A percentile compares a stretch with the other conserved stretches of the same genome.
phyloP scores from a whole-genome alignment of 2,329 filamentous ascomycete genomes.

The Lasiodiplodia citricola region DNA sequence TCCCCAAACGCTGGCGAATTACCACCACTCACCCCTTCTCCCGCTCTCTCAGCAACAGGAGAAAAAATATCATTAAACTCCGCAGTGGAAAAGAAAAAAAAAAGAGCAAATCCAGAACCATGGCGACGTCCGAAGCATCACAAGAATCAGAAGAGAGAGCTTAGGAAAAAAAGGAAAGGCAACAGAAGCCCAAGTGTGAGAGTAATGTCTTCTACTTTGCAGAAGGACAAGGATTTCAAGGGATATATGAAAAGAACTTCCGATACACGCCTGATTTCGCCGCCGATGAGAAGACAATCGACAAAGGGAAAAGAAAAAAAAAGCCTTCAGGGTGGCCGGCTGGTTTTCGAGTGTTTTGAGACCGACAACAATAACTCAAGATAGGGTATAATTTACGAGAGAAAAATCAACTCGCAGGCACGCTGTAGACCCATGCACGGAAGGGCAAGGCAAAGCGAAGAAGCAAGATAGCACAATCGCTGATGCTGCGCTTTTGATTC shows the following conservation, averaged over 20 bases:
- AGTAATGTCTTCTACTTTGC: not conserved
- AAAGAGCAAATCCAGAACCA: not conserved
- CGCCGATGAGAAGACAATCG: not conserved
- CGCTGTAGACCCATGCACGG: not conserved
- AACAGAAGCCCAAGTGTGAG: not conserved
- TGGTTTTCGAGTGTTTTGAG: not conserved
- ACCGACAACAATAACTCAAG: not conserved
- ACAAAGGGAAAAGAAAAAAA: not conserved
- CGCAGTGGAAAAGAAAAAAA: not conserved
- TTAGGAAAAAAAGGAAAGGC: not conserved
- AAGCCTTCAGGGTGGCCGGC: not conserved
- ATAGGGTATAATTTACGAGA: conserved; percentile 6
- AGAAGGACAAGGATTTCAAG: not conserved
- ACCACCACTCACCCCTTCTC: not conserved
- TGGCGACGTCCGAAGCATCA: not conserved
- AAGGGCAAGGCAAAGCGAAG: not conserved
- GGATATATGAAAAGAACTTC: not conserved
- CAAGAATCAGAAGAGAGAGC: not conserved
- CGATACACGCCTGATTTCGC: not conserved
- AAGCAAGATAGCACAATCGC: not conserved
- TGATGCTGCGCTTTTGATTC: not conserved
- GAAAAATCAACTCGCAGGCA: not conserved
- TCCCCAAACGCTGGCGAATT: not conserved
- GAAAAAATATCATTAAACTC: not conserved
- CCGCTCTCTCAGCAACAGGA: not conserved